Base-by-base conservation (phyloP, 768 basidiomycete genomes). In the Boletus vermiculosoides region DNA sequence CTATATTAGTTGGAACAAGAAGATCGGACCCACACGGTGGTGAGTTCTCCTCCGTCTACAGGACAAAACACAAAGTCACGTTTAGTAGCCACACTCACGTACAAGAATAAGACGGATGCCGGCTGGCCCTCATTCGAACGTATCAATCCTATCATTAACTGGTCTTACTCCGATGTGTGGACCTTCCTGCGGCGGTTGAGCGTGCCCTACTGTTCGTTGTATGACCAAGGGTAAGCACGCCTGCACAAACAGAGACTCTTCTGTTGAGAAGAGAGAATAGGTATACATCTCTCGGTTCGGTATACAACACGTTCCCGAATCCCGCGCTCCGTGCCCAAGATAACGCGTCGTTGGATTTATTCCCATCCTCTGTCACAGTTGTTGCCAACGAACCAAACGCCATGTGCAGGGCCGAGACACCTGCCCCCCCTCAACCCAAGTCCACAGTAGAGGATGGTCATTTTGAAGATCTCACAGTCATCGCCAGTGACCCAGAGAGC, bases 201-300 rank as follows among this genome's bases (percentile, higher is more conserved):
- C 4, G 84, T 99, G 5, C 91, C 90, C 2, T 99, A 95, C 69
- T 99, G 97, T 69, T 68, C 71, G 37, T 70, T 99, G 42, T 99
- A 99, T 66, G 93, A 98, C 64, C 78, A 90, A 74, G 97, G 96
- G 90, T 95, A 56, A 54, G 86, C 12, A 50, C 50, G 12, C 1
- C 50, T 49, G 15, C 39, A 47, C 22, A 45, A 49, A 4, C 41
- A 23, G 52, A 30, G 39, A 31, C 39, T 22, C 25, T 10, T 36
- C 34, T 45, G 3, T 40, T 59, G 33, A 55, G 45, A 33, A 8
- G 16, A 44, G 22, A 22, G 40, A 7, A 47, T 60, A 96, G 94
- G n/a, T 99, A 96, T 73, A 99, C 97, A 3, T 98, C 96, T 5
- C 83, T 99, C 20, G 96, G 97, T 18, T 97, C 95, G 12, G 94